Conservation (phyloP, 495 filamentous ascomycete genomes). For the Opeltia flavorubescens region DNA sequence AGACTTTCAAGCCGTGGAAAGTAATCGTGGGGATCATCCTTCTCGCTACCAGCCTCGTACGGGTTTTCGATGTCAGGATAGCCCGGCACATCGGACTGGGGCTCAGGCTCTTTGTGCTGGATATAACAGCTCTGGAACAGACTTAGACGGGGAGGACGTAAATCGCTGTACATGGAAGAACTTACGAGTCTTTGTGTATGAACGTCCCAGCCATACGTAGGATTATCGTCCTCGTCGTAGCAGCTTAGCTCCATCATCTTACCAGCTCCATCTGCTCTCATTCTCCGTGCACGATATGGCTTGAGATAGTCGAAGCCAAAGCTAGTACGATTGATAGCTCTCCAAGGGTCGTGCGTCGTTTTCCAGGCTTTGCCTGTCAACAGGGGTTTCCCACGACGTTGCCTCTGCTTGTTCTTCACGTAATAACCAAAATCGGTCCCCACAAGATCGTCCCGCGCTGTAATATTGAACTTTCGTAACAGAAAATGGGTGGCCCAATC, state of each 20-base stretch:
- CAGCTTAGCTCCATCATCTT: constrained; percentile 36
- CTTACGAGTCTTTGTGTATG: constrained; percentile 26
- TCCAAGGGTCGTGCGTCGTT: constrained; percentile 37
- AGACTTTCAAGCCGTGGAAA: constrained; percentile 20
- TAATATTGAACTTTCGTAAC: constrained; percentile 39
- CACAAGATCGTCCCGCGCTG: constrained; percentile 27
- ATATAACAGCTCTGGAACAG: constrained; percentile 20
- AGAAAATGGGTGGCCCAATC: constrained; percentile 35
- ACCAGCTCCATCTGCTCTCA: constrained; percentile 6
- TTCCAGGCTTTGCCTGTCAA: constrained; percentile 35
- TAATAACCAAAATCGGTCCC: constrained; percentile 36
- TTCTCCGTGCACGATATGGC: constrained; percentile 18
- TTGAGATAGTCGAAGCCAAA: constrained; percentile 42
- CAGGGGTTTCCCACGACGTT: constrained; percentile 31
- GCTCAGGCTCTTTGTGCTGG: constrained; percentile 23
- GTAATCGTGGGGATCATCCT: constrained; percentile 7
- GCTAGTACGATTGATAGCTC: constrained; percentile 30
- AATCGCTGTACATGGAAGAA: neutral
- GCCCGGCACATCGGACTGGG: constrained; percentile 16
- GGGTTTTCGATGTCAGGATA: constrained; percentile 16
- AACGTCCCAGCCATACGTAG: constrained; percentile 28
- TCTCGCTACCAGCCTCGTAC: constrained; percentile 13
- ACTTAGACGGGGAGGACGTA: no score
- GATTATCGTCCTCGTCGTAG: constrained; percentile 30
- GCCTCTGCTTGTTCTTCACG: constrained; percentile 30